These are phyloP conservation scores for Apodospora peruviana DNA, from an alignment of 495 filamentous ascomycete genomes.

Conservation along the genomic window DNA sequence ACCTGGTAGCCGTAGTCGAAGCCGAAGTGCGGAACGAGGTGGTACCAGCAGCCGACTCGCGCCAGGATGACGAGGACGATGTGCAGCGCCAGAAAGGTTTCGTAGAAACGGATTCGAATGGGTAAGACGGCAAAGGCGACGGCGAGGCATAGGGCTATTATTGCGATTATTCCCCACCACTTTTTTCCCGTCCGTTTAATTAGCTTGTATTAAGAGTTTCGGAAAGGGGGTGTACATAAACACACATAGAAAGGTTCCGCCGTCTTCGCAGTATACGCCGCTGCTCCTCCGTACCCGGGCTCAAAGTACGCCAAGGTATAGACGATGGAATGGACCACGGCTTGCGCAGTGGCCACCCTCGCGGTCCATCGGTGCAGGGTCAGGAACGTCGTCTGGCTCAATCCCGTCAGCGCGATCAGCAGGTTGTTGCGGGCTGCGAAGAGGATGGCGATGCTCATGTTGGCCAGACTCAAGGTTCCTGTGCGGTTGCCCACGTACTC, in stretches of 20 bases:
- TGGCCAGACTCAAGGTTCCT: constrained; percentile 29
- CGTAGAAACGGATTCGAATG: not conserved
- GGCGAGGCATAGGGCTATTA: not conserved
- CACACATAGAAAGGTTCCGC: not conserved
- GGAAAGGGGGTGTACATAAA: too few relatives aligned
- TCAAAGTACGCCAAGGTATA: not conserved
- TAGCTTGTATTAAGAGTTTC: too few relatives aligned
- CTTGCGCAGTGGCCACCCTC: not conserved
- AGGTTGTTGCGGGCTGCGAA: constrained; percentile 40
- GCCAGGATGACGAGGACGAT: not conserved
- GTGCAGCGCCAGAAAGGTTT: not conserved
- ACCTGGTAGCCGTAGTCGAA: not conserved
- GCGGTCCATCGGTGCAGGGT: constrained; percentile 38
- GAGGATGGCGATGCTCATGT: constrained; percentile 28
- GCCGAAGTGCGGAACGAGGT: not conserved
- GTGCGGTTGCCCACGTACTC: constrained; percentile 29
- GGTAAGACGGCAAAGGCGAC: not conserved
- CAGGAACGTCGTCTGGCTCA: constrained; percentile 37
- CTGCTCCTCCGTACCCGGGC: not conserved
- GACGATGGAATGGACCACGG: not conserved
- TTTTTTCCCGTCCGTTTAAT: too few relatives aligned
- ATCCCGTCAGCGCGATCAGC: constrained; percentile 39
- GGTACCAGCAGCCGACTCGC: not conserved
- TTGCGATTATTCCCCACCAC: not conserved
- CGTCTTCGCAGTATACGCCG: not conserved